phyloP scores from a whole-genome alignment of 2,329 filamentous ascomycete genomes.

The Beauveria caledonica region DNA sequence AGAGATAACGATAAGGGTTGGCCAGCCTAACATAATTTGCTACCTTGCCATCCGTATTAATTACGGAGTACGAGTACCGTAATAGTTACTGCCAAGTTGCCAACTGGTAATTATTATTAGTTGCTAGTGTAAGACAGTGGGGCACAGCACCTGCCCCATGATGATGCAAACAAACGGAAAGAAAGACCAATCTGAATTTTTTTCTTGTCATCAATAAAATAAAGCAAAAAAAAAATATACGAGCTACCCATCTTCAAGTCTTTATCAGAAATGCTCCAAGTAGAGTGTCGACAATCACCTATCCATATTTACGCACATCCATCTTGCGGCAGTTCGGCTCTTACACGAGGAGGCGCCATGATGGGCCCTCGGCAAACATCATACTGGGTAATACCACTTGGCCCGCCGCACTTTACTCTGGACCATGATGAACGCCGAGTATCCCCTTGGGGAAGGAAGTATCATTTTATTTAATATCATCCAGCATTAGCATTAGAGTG shows the following conservation, averaged over 20 bases:
- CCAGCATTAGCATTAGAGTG: not conserved
- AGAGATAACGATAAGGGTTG: constrained; percentile 8
- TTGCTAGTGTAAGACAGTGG: not conserved
- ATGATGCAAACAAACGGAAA: too few species aligned
- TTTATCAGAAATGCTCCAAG: too few species aligned
- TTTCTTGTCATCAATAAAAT: too few species aligned
- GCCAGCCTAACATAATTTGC: not conserved
- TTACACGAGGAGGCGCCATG: not conserved
- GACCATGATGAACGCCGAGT: constrained; percentile 1
- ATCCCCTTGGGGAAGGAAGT: not conserved
- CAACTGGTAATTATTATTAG: not conserved
- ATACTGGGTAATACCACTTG: constrained; percentile 5
- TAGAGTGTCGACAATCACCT: too few species aligned
- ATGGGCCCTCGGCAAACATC: constrained; percentile 2
- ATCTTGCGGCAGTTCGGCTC: not conserved
- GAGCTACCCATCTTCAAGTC: too few species aligned
- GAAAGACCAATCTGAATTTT: too few species aligned
- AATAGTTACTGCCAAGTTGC: too few species aligned
- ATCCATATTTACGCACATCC: not conserved
- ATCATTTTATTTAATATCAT: not conserved
- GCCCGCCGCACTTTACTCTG: constrained; percentile 2
- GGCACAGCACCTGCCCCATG: too few species aligned
- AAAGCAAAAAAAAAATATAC: too few species aligned
- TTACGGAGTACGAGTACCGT: too few species aligned
- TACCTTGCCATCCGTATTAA: too few species aligned